A percentile compares a stretch with the other conserved stretches of the same genome.
Evolutionary conservation across 129 eudicot species (phyloP).

Genomic region (Helichrysum umbraculigerum): DNA sequence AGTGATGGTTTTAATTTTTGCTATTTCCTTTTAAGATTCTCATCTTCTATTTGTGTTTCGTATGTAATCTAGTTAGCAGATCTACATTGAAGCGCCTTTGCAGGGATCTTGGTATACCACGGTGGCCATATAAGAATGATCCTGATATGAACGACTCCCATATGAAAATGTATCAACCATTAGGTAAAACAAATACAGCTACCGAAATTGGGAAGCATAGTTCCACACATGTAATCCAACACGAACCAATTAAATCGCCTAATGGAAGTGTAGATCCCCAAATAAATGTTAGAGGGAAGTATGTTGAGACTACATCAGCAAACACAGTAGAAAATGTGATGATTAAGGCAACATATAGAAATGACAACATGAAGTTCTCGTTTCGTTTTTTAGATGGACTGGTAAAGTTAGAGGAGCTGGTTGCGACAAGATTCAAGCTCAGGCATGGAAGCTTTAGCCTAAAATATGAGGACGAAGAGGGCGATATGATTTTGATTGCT

Average conservation of each 20-base stretch:
- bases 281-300: not conserved
- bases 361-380: not conserved
- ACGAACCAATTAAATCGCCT: not conserved
- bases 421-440: slow-evolving; percentile 14
- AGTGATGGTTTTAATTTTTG: not conserved
- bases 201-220: slow-evolving; percentile 6
- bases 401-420: slow-evolving; percentile 16
- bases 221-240: slow-evolving; percentile 1
- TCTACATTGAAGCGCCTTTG: slow-evolving; percentile 20
- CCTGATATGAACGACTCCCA: not conserved
- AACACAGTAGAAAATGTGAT: not conserved
- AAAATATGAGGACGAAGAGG: slow-evolving; percentile 16
- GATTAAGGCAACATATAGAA: slow-evolving; percentile 15
- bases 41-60: not conserved
- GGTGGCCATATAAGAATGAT: slow-evolving; percentile 11
- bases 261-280: not conserved
- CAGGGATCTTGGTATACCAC: slow-evolving; percentile 14
- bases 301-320: not conserved
- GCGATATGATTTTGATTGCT: slow-evolving; percentile 10
- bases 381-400: slow-evolving; percentile 13
- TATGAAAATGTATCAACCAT: too few species aligned
- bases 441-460: slow-evolving; percentile 9
- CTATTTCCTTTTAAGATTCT: not conserved
- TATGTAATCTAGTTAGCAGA: slow-evolving; percentile 18
- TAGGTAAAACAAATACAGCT: too few species aligned